Base-by-base conservation (phyloP, 1,139 yeast species). In the Petasospora fabianii region DNA sequence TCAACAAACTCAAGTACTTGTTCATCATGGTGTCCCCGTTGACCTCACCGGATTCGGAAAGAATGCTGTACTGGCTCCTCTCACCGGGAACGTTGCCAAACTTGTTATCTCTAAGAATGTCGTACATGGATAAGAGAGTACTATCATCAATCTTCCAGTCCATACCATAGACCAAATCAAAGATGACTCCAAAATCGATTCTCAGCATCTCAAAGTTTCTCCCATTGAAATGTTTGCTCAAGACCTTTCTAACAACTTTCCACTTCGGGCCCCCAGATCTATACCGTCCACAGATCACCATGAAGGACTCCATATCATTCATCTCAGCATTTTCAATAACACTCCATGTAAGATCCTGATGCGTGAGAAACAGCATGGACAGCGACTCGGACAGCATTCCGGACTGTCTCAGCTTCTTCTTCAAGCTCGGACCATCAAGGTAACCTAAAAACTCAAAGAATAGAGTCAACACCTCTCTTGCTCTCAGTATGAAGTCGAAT, bases 51-150 rank as follows among this genome's bases (percentile, higher is more conserved):
- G n/a, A n/a, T 6, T 34, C 32, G 6, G 43, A 14, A 3, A 41
- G 16, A 6, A 42, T 37, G 9, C 38, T 42, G 6, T 48, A 46
- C 14, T 24, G 29, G 15, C 24, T 27, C 4, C 27, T 3, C 15
- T 52, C 54, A 24, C 36, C 35, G 2, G 41, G 35, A 15, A 50
- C 46, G 27, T 49, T 47, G 2, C 41, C 40, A 18, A 52, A 52
- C 34, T 39, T 50, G 32, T 49, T 48, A 6, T 26, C 32, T 32
- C 48, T 53, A 29, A 54, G 24, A 17, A 45, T 30, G 12, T 53
- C 53, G 33, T 39, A 53, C 44, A 54, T 32, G 8, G 28, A 15
- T 2, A 39, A 32, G 6, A 54, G 16, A 0, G 42, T 32, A 4
- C 34, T 36, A 24, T 46, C 53, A 21, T 41, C 43, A 11, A 47